These are phyloP conservation scores for Debaryomyces sp. DNA, from an alignment of 1,139 yeast species.

Conservation along the genomic window DNA sequence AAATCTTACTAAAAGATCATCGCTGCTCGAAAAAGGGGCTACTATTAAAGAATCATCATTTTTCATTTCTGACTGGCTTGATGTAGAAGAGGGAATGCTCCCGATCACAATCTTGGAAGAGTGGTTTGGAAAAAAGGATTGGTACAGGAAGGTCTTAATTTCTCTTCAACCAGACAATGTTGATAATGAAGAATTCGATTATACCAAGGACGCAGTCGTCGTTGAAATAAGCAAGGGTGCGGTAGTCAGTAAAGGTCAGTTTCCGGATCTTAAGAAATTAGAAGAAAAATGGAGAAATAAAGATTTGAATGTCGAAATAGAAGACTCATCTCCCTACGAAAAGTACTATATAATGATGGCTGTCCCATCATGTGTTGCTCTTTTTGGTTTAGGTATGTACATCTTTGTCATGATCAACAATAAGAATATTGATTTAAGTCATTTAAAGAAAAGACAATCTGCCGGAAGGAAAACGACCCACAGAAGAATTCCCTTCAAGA, in stretches of 20 bases:
- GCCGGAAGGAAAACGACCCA: conserved; percentile 43
- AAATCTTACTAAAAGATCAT: conserved; percentile 29
- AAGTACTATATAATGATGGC: conserved; percentile 67
- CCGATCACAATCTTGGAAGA: conserved; percentile 61
- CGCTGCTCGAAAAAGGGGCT: conserved; percentile 45
- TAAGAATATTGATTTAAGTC: conserved; percentile 44
- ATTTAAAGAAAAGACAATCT: conserved; percentile 53
- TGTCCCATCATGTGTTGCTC: conserved; percentile 71
- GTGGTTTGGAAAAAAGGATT: conserved; percentile 56
- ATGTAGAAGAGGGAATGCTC: conserved; percentile 63
- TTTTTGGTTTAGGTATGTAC: conserved; percentile 65
- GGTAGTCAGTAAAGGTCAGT: conserved; percentile 60
- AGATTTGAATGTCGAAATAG: conserved; percentile 50
- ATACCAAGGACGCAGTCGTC: conserved; percentile 52
- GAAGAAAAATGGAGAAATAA: conserved; percentile 38
- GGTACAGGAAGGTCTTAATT: conserved; percentile 52
- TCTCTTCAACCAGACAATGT: conserved; percentile 74
- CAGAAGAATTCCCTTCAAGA: conserved; percentile 33
- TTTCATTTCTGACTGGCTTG: conserved; percentile 70
- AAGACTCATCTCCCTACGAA: conserved; percentile 62
- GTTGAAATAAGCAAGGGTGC: conserved; percentile 60
- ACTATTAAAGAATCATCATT: conserved; percentile 51
- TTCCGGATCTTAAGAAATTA: conserved; percentile 50
- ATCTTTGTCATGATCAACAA: conserved; percentile 58
- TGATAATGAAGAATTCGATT: conserved; percentile 65